Conservation (phyloP, 257 asterid species). For the Osmanthus fragrans region DNA sequence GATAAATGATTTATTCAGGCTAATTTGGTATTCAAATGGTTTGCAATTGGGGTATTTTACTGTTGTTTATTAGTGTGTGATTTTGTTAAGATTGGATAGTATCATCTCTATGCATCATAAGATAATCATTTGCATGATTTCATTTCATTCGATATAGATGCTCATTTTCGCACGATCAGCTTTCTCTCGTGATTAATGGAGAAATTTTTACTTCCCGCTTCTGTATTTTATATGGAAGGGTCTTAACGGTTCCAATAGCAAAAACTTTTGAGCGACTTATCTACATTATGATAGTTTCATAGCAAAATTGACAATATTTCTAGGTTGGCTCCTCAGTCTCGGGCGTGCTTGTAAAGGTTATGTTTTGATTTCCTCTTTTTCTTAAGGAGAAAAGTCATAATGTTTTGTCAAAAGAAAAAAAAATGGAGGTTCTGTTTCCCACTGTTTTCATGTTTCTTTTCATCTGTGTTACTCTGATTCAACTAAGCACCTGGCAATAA, state of each 20-base stretch:
- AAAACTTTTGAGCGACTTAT: neutral
- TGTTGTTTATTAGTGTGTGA: neutral
- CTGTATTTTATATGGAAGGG: neutral
- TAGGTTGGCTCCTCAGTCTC: neutral
- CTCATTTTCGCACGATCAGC: neutral
- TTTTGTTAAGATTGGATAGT: neutral
- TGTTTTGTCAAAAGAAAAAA: neutral
- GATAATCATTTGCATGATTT: neutral
- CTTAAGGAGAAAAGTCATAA: neutral
- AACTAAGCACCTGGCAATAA: neutral
- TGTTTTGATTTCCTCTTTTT: neutral
- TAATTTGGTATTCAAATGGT: slow-evolving; percentile 1
- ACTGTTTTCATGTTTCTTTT: neutral
- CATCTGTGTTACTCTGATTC: neutral
- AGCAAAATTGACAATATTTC: neutral
- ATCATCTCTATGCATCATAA: neutral
- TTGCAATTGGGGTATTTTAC: neutral
- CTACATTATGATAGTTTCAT: neutral
- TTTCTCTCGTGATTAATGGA: neutral
- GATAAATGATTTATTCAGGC: neutral
- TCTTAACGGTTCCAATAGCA: neutral
- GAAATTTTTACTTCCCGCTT: neutral
- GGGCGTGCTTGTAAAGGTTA: neutral
- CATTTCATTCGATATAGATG: neutral
- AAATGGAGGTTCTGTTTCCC: neutral